Base-by-base conservation (phyloP, 2,329 filamentous ascomycete species). In the Myriosclerotinia curreyana region DNA sequence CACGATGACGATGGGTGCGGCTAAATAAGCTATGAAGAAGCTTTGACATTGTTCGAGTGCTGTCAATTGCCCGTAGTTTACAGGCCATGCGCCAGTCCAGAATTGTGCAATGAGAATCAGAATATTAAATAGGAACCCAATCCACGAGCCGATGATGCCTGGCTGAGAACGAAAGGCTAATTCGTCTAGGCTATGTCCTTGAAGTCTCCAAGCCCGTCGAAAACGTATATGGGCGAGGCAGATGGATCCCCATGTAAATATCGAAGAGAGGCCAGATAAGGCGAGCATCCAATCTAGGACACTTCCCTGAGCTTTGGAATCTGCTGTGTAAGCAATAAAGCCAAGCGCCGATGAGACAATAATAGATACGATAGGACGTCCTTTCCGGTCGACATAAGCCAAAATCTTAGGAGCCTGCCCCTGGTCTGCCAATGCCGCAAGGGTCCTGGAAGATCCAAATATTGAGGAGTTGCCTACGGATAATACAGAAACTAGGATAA, bases 221-320 rank as follows among this genome's bases (percentile, higher is more conserved):
- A 97, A 97, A 64, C 92, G 91, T 73, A 97, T 96, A 77, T 97
- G 93, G 31, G 89, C 85, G n/a, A 96, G 79, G 76, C 92, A 96
- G 75, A 96, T 94, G 69, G 90, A 90, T 63, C 82, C 85, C 90
- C 90, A 93, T 6, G 89, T 92, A 78, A 93, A 90, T 74, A 92
- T 83, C 53, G 84, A 87, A 12, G 87, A 89, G 31, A 92, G 81
- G 55, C 87, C 89, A 1, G 88, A 90, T 55, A 92, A 81, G 65
- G 89, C 84, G 50, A 90, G 81, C 76, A 96, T 85, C 92, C 93
- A 96, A 71, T 85, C 82, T 68, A 96, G 90, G 6, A 91, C 86
- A 38, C 81, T 77, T 20, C 79, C 79, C 68, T 85, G 75, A 3
- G 77, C 55, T 20, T 62, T 75, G 0, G 86, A 81, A 62, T 88